Evolutionary conservation across 2,329 filamentous ascomycete species (phyloP).

Genomic region (Diplodia scrobiculata): DNA sequence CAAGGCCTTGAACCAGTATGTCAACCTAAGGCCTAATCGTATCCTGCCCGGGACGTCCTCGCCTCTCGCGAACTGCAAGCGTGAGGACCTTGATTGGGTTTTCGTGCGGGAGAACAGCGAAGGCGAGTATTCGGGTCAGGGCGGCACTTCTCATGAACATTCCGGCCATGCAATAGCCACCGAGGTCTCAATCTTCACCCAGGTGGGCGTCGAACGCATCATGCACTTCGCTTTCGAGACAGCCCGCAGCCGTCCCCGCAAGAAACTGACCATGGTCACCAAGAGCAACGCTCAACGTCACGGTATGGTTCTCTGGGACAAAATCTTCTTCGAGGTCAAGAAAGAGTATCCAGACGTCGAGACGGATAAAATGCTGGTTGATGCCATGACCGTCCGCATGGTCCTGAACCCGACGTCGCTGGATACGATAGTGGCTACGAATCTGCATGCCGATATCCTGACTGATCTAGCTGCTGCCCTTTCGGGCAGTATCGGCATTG

Average conservation of each 20-base stretch:
- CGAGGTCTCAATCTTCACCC: conserved; percentile 53
- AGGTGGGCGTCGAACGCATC: conserved; percentile 51
- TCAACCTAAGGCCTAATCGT: conserved; percentile 62
- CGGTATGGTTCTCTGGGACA: conserved; percentile 55
- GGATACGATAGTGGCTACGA: conserved; percentile 54
- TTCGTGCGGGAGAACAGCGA: conserved; percentile 54
- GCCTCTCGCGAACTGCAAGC: conserved; percentile 45
- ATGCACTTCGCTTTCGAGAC: conserved; percentile 54
- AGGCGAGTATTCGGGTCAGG: conserved; percentile 54
- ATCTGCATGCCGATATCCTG: conserved; percentile 62
- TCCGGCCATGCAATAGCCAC: conserved; percentile 48
- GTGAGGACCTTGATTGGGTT: conserved; percentile 51
- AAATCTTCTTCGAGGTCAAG: conserved; percentile 50
- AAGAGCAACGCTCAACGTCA: conserved; percentile 55
- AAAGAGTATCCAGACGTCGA: conserved; percentile 51
- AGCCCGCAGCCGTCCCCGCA: conserved; percentile 47
- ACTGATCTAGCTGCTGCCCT: conserved; percentile 68
- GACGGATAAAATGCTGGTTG: conserved; percentile 55
- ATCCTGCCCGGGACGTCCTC: conserved; percentile 49
- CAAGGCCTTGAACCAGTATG: conserved; percentile 67
- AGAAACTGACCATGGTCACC: conserved; percentile 55
- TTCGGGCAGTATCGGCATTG: conserved; percentile 68
- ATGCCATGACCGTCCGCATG: conserved; percentile 55
- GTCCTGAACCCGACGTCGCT: conserved; percentile 50
- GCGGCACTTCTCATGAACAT: conserved; percentile 49